Evolutionary conservation across 305 asterid genomes (phyloP).

Genomic region (Striga hermonthica): DNA sequence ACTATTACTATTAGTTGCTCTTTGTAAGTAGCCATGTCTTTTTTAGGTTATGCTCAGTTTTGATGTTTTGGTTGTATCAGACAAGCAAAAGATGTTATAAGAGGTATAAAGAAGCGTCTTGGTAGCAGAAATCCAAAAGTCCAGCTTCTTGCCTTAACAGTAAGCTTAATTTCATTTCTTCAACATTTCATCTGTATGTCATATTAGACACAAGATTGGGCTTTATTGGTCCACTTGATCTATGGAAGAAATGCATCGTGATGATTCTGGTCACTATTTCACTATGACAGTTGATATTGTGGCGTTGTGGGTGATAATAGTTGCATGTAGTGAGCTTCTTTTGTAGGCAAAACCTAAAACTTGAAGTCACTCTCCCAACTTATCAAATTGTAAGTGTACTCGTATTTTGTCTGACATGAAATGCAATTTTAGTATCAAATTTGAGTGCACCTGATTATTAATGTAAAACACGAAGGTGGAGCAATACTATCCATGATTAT

Average conservation of each 20-base stretch:
- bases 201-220: not conserved
- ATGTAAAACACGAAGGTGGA: constrained; percentile 14
- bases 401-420: not conserved
- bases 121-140: constrained; percentile 87
- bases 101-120: constrained; percentile 83
- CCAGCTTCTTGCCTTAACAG: constrained; percentile 93
- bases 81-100: constrained; percentile 91
- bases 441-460: constrained; percentile 1
- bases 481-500: not conserved
- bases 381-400: not conserved
- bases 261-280: constrained; percentile 2
- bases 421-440: too few species aligned
- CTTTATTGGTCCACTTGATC: not conserved
- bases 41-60: constrained; percentile 28
- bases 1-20: constrained; percentile 1
- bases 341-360: constrained; percentile 1
- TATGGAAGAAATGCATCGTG: not conserved
- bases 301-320: not conserved
- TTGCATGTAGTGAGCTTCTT: constrained; percentile 4
- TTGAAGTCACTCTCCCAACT: not conserved
- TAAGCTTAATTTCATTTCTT: constrained; percentile 41
- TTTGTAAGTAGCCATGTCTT: not conserved
- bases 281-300: not conserved
- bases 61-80: constrained; percentile 41
- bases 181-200: not conserved